phyloP scores from a whole-genome alignment of 2,329 filamentous ascomycete species.

The Metarhizium guizhouense region DNA sequence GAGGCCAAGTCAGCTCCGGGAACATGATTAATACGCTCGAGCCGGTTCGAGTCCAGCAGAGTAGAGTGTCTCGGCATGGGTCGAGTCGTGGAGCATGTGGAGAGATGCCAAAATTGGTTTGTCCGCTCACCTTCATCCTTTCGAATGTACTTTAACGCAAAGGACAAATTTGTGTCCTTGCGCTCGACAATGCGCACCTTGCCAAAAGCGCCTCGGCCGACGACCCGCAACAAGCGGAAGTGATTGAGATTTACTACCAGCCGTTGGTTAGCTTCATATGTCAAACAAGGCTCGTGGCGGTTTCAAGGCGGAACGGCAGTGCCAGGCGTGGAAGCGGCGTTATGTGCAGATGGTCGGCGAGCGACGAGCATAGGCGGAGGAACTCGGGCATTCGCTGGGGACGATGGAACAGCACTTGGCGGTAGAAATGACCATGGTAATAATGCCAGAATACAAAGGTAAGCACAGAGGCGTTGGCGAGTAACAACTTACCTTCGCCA shows the following conservation, averaged over 20 bases:
- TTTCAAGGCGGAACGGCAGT: background rate
- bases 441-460: background rate
- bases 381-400: background rate
- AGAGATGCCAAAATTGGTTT: background rate
- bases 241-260: conserved; percentile 85
- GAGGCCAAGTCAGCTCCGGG: background rate
- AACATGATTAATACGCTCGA: background rate
- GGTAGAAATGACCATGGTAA: background rate
- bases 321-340: background rate
- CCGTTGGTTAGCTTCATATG: background rate
- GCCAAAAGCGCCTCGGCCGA: conserved; percentile 95
- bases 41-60: background rate
- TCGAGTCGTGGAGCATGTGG: background rate
- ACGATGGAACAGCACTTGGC: background rate
- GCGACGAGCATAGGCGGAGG: background rate
- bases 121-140: conserved; percentile 78
- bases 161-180: conserved; percentile 88
- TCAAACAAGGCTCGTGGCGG: background rate
- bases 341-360: background rate
- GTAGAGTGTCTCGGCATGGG: background rate
- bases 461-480: background rate
- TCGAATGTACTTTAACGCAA: conserved; percentile 95
- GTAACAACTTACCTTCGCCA: conserved; percentile 64
- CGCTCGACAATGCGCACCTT: conserved; percentile 98
- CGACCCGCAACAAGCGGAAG: conserved; percentile 88